Evolutionary conservation across 2,329 filamentous ascomycete genomes (phyloP).

Genomic region (Colletotrichum orchidophilum): DNA sequence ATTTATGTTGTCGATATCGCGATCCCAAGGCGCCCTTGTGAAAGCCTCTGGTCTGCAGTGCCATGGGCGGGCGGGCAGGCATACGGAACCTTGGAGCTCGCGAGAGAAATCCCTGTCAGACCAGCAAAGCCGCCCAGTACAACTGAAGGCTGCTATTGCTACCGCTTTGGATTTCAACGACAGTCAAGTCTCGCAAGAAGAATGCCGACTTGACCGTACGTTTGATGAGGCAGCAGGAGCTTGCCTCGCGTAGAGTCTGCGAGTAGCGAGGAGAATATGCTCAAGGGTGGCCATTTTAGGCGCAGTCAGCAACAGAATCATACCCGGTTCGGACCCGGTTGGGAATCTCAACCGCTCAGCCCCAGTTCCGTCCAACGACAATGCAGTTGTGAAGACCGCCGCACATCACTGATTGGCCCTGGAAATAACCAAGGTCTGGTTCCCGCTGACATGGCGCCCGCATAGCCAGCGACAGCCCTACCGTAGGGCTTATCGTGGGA

Average conservation of each 20-base stretch:
- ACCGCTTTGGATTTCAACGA: neutral
- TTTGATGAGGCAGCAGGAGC: neutral
- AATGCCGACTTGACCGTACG: neutral
- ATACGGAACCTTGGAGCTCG: neutral
- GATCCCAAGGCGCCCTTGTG: neutral
- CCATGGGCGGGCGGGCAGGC: neutral
- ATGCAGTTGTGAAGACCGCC: neutral
- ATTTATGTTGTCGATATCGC: neutral
- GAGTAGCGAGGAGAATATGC: neutral
- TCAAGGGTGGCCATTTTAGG: neutral
- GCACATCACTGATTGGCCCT: neutral
- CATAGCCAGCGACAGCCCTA: neutral
- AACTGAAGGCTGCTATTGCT: neutral
- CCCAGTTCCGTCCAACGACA: neutral
- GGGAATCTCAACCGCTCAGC: neutral
- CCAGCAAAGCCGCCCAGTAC: neutral
- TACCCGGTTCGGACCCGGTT: too few species aligned
- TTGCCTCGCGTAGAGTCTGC: neutral
- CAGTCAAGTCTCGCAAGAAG: neutral
- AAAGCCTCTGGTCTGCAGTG: neutral
- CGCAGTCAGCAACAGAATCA: neutral
- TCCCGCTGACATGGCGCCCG: neutral
- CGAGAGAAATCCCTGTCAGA: neutral
- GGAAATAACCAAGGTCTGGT: neutral
- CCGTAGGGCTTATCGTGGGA: constrained; percentile 4